Percentiles rank a stretch among this genome's conserved stretches.
phyloP scores from a whole-genome alignment of 2,329 filamentous ascomycete genomes.

The Fusarium caatingaense region DNA sequence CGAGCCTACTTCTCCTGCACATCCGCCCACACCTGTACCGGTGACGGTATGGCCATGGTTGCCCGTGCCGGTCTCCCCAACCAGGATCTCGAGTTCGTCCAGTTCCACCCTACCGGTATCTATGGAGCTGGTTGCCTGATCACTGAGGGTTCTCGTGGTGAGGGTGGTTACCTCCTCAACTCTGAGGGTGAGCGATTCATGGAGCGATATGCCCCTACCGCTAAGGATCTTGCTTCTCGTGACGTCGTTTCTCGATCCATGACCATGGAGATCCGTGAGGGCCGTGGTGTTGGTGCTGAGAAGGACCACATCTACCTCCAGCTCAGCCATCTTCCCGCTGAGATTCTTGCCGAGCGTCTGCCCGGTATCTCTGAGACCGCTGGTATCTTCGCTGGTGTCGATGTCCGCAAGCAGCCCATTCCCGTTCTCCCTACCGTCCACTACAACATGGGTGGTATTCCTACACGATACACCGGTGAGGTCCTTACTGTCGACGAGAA shows the following conservation, averaged over 20 bases:
- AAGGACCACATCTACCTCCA: conserved; percentile 99
- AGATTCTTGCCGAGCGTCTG: conserved; percentile 94
- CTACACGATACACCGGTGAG: conserved; percentile 96
- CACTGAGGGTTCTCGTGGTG: conserved; percentile 96
- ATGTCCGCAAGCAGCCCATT: conserved; percentile 96
- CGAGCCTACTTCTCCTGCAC: conserved; percentile 99
- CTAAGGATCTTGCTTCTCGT: conserved; percentile 96
- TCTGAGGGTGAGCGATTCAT: conserved; percentile 99
- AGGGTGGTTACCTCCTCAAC: conserved; percentile 98
- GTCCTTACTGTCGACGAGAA: conserved; percentile 87
- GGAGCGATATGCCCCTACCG: conserved; percentile 97
- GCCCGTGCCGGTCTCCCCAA: conserved; percentile 96
- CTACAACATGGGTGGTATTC: conserved; percentile 99
- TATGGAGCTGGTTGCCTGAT: conserved; percentile 98
- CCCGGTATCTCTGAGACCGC: conserved; percentile 99
- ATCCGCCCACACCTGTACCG: conserved; percentile 97
- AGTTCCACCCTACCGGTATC: conserved; percentile 99
- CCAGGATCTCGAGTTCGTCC: conserved; percentile 99
- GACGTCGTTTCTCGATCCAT: conserved; percentile 98
- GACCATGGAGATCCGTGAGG: conserved; percentile 98
- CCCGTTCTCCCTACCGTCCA: conserved; percentile 96
- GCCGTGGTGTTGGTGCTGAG: conserved; percentile 94
- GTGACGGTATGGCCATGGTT: conserved; percentile 99
- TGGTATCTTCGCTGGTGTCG: conserved; percentile 95
- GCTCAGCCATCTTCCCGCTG: conserved; percentile 91